Conservation (phyloP, 352 stramenopile species). For the Phytophthora pinifolia region DNA sequence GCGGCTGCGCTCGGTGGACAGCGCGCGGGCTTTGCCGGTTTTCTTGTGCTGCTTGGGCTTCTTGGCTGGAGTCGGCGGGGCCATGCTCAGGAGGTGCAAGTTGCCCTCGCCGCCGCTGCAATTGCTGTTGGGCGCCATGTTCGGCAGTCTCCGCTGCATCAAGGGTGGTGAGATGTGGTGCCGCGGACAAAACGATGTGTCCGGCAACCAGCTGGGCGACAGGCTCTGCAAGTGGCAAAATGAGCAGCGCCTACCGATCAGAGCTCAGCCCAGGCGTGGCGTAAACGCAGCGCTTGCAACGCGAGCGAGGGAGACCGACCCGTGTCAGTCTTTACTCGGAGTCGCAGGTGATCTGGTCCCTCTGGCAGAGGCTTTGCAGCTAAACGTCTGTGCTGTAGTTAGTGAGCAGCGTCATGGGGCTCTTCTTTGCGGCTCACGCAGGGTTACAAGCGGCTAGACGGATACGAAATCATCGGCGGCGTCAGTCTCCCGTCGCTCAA, state of each 20-base stretch:
- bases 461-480: too few relatives aligned
- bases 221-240: conserved; percentile 29
- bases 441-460: too few relatives aligned
- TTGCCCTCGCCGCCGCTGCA: conserved; percentile 12
- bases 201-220: conserved; percentile 21
- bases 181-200: conserved; percentile 11
- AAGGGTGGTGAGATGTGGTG: conserved; percentile 22
- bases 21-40: conserved; percentile 21
- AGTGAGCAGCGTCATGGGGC: too few relatives aligned
- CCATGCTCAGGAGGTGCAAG: conserved; percentile 1
- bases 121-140: conserved; percentile 13
- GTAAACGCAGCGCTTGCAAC: conserved; percentile 16
- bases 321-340: conserved; percentile 19
- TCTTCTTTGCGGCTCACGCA: too few relatives aligned
- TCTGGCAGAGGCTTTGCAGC: too few relatives aligned
- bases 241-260: conserved; percentile 22
- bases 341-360: conserved; percentile 25
- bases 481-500: too few relatives aligned
- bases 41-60: conserved; percentile 17
- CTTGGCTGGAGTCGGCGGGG: conserved; percentile 12
- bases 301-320: neutral
- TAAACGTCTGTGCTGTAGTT: conserved; percentile 21
- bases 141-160: conserved; percentile 10
- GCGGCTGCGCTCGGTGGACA: conserved; percentile 54
- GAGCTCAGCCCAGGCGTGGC: conserved; percentile 6